Base-by-base conservation (phyloP, 108 stramenopile genomes). In the Cyclostephanos invisitatus region DNA sequence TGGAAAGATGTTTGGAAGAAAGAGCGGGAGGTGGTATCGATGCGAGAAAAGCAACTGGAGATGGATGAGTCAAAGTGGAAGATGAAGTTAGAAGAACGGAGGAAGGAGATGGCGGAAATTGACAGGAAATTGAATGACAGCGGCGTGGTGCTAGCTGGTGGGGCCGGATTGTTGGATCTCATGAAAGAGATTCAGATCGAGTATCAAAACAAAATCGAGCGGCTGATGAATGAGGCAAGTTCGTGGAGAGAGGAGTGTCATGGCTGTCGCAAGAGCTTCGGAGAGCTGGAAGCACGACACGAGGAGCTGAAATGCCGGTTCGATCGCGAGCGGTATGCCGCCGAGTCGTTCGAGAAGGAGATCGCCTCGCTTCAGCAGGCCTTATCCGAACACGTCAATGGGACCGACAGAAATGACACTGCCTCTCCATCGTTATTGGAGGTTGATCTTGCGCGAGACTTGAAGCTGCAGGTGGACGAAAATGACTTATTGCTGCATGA, bases 1-100 rank as follows among this genome's bases (percentile, higher is more conserved):
- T 77, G 76, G 76, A 62, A 69, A 38, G 62, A 64, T 37, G 10
- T 42, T 17, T 77, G 76, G 76, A 77, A 77, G 48, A 70, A 59
- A 48, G 76, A 77, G n/a, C 46, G 69, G 46, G 76, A 77, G 7
- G 37, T 22, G 8, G 35, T 77, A 4, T 44, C 47, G 21, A 68
- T 50, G 46, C 36, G 76, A 32, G 76, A 77, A 35, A 70, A 59
- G 47, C n/a, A 70, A 32, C 55, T 77, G 22, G 35, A 51, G 36
- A 56, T 12, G n/a, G 76, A 70, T 0, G 69, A 77, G 51, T 22
- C 25, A 9, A 59, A 28, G 5, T 70, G 68, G 76, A 66, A 70
- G 27, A n/a, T 25, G 27, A 47, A 25, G 54, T 37, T 76, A 54
- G 62, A 64, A 20, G 75, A 76, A 0, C n/a, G 22, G 53, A 68